phyloP scores from a whole-genome alignment of 306 rosid genomes.

The Gleditsia sinensis region DNA sequence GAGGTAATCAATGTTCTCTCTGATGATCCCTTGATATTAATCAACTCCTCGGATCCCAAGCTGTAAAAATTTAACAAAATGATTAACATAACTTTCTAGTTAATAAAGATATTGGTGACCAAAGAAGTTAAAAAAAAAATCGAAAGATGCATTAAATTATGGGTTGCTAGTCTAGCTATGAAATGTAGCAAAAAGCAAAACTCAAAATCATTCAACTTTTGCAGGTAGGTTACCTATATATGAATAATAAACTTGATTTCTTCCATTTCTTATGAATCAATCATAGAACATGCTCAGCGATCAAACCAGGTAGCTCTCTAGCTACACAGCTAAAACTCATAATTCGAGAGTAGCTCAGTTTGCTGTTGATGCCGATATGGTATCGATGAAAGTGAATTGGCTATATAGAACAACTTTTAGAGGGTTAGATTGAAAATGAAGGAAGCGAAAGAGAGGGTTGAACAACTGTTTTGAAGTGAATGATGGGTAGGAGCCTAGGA shows the following conservation, averaged over 20 bases:
- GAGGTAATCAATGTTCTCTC: constrained; percentile 25
- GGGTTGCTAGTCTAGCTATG: not conserved
- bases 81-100: constrained; percentile 36
- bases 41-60: constrained; percentile 56
- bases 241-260: constrained; percentile 35
- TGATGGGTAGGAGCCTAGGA: constrained; percentile 8
- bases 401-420: constrained; percentile 16
- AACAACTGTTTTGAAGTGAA: constrained; percentile 35
- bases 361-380: constrained; percentile 10
- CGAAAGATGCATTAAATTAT: not conserved
- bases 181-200: not conserved
- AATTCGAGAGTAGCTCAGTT: constrained; percentile 30
- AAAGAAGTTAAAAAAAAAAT: constrained; percentile 9
- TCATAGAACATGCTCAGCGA: constrained; percentile 36
- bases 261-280: constrained; percentile 19
- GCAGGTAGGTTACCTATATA: constrained; percentile 23
- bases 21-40: constrained; percentile 26
- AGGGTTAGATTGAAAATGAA: constrained; percentile 35
- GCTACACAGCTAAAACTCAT: constrained; percentile 51
- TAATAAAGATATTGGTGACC: constrained; percentile 24
- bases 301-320: not conserved
- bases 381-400: constrained; percentile 31
- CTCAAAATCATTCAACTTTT: constrained; percentile 33
- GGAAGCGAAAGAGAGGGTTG: constrained; percentile 18
- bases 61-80: constrained; percentile 43